A percentile compares a stretch with the other conserved stretches of the same genome.
Evolutionary conservation across 176 grass and related monocot genomes (phyloP).

Genomic region (Oryza punctata): DNA sequence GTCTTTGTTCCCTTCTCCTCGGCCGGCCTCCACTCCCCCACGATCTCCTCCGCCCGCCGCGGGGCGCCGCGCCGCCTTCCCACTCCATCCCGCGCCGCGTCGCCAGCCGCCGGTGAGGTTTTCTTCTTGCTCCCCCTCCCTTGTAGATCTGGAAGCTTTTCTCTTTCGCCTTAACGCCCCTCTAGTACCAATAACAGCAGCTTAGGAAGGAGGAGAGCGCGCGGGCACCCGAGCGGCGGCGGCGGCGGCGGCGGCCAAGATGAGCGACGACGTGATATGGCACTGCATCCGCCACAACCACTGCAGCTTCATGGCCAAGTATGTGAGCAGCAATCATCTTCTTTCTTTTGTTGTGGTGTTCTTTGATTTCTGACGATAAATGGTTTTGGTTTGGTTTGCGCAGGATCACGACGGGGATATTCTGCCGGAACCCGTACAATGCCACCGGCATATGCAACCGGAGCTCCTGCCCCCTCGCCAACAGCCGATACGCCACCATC

Average conservation of each 20-base stretch:
- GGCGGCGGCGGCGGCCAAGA: conserved; percentile 21
- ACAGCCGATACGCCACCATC: conserved; percentile 93
- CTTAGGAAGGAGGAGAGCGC: background rate
- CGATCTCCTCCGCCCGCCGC: too few species aligned
- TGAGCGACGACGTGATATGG: conserved; percentile 98
- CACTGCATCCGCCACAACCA: conserved; percentile 92
- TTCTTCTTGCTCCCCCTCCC: too few species aligned
- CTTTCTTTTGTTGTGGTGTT: background rate
- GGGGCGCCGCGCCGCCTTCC: too few species aligned
- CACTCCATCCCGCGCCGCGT: too few species aligned
- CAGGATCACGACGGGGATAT: conserved; percentile 77
- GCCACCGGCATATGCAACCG: conserved; percentile 89
- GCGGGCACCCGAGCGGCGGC: background rate
- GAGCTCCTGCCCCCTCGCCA: conserved; percentile 92
- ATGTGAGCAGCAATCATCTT: background rate
- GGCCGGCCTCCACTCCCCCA: too few species aligned
- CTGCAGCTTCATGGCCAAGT: conserved; percentile 98
- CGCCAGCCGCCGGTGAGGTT: too few species aligned
- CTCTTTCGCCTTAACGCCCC: too few species aligned
- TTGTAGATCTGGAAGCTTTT: too few species aligned
- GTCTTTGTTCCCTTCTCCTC: too few species aligned
- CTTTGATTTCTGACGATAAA: background rate
- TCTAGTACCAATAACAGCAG: background rate
- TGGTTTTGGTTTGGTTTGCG: background rate
- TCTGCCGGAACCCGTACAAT: conserved; percentile 90